Evolutionary conservation across 2,329 filamentous ascomycete genomes (phyloP).

Genomic region (Calonectria multiphialidica): DNA sequence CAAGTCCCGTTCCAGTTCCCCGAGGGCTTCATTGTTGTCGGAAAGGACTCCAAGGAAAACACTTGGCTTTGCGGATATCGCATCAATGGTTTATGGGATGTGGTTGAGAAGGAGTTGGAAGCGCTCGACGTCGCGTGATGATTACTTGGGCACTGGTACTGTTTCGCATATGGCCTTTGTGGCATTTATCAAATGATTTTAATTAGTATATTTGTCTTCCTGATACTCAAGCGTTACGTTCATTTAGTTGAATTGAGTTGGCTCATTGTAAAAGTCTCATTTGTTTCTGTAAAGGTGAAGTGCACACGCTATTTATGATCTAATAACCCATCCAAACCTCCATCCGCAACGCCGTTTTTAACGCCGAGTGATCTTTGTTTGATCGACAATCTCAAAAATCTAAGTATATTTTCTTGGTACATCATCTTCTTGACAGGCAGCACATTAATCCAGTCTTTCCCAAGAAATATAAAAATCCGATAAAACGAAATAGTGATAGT

Average conservation of each 20-base stretch:
- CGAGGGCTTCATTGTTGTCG: slow-evolving; percentile 25
- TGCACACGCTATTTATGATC: neutral
- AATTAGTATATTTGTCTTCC: neutral
- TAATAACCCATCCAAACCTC: neutral
- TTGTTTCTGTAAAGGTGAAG: too few relatives aligned
- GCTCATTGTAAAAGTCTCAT: too few relatives aligned
- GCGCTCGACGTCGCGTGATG: neutral
- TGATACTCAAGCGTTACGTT: neutral
- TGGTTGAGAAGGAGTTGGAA: slow-evolving; percentile 21
- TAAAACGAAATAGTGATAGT: neutral
- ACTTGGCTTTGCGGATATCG: slow-evolving; percentile 30
- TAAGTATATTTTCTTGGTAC: too few relatives aligned
- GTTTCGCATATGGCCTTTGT: neutral
- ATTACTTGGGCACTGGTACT: neutral
- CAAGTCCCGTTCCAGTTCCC: slow-evolving; percentile 22
- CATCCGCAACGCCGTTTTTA: neutral
- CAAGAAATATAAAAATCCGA: neutral
- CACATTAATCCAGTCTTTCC: neutral
- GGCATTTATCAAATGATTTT: neutral
- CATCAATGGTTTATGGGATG: slow-evolving; percentile 15
- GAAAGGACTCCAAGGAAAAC: slow-evolving; percentile 23
- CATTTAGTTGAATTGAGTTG: too few relatives aligned
- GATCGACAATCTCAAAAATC: too few relatives aligned
- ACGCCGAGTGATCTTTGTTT: neutral
- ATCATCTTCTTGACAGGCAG: neutral